Evolutionary conservation across 352 stramenopile species (phyloP), one percentile per base, ranked within the genome.

Genomic region (Halophytophthora batemanensis): DNA sequence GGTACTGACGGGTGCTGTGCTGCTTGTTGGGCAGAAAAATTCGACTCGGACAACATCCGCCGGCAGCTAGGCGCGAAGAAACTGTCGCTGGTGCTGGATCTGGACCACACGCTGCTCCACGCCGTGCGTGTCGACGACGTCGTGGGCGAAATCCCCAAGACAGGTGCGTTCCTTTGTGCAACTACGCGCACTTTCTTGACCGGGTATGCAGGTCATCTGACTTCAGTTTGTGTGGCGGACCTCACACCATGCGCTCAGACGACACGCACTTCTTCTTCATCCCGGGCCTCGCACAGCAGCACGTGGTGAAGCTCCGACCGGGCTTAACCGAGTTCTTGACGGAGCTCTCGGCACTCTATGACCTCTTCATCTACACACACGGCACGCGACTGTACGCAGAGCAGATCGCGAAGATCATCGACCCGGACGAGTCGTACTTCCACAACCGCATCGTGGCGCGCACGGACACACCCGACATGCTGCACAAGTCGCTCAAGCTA

Each of bases 51-150:
- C 46, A 95, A 90, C 48, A 88, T 95, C 22, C 71, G 86, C 39
- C 84, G 90, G 28, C 77, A 98, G 44, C 77, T 94, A 22, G 65
- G 82, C 22, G 64, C 74, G 29, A 93, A 90, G 59, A 98, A 98
- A 58, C 66, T 99, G 18, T 97, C 84, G 34, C 66, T 99, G 12
- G 94, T 98, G 25, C 73, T 99, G 29, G 96, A 99, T 83, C 71
- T 99, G 28, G 96, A 99, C 72, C 95, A 98, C 69, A 99, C 96
- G 2, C 69, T 99, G 39, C 73, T 99, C 6, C 96, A 99, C 72
- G 95, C 95, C 19, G 83, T 94, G 45, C 79, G 82, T 19, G 69
- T 81, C 1, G 64, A 81, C n/a, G 79, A 94, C 28, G 66, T 94
- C 25, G 59, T 81, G 2, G 74, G 66, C 15, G 63, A 78, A 41